Evolutionary conservation across 2,329 filamentous ascomycete genomes (phyloP).

Genomic region (Aureobasidium melanogenum): DNA sequence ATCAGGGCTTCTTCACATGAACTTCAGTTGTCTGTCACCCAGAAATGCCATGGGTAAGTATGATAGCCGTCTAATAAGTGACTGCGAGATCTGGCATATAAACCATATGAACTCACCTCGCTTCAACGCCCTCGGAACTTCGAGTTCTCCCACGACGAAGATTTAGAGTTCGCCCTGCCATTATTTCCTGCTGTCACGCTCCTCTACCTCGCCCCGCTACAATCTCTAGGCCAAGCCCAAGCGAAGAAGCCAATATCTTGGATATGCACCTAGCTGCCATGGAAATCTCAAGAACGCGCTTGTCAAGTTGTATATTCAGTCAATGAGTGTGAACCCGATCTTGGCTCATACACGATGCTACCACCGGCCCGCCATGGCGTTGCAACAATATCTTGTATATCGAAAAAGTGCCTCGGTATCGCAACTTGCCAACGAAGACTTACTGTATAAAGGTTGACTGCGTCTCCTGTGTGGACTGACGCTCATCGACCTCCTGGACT

Average conservation of each 20-base stretch:
- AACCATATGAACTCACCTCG: neutral
- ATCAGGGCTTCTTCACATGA: neutral
- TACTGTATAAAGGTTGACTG: neutral
- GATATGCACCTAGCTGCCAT: constrained; percentile 6
- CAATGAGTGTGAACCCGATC: neutral
- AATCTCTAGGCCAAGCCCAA: neutral
- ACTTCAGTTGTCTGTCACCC: neutral
- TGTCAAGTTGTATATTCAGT: neutral
- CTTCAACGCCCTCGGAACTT: no score
- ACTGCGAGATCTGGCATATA: neutral
- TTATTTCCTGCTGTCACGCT: neutral
- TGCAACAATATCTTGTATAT: neutral
- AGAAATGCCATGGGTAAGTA: neutral
- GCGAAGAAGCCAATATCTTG: neutral
- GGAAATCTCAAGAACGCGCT: neutral
- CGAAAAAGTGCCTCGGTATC: neutral
- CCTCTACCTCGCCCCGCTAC: neutral
- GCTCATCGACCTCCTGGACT: neutral
- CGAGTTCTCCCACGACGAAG: neutral
- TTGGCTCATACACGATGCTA: neutral
- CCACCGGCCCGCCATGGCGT: neutral
- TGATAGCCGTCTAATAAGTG: neutral
- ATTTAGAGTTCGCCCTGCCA: neutral
- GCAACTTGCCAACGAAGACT: neutral
- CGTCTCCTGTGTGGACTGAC: neutral